phyloP scores from a whole-genome alignment of 805 yeast species.

The Schwanniomyces polymorphus region DNA sequence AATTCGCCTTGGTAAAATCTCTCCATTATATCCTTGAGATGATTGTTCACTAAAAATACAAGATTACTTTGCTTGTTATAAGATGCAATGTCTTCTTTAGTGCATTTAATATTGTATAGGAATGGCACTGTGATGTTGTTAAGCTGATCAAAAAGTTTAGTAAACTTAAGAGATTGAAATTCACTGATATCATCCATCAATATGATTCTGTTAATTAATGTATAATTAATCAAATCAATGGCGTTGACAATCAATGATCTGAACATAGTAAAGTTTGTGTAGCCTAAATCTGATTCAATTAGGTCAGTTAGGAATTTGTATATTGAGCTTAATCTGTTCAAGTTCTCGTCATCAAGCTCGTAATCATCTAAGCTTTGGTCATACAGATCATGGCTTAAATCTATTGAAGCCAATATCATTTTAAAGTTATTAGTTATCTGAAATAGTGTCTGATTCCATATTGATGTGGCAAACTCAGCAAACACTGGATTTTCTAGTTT shows the following conservation, averaged over 20 bases:
- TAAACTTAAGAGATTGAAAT: slow-evolving; percentile 29
- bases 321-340: slow-evolving; percentile 16
- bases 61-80: slow-evolving; percentile 29
- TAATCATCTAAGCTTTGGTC: slow-evolving; percentile 9
- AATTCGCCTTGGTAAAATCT: slow-evolving; percentile 53
- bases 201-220: slow-evolving; percentile 25
- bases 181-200: slow-evolving; percentile 34
- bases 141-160: slow-evolving; percentile 23
- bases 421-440: slow-evolving; percentile 17
- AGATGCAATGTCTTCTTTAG: slow-evolving; percentile 18
- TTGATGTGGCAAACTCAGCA: slow-evolving; percentile 11
- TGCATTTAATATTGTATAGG: slow-evolving; percentile 14
- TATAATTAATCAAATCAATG: slow-evolving; percentile 28
- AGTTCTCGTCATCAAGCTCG: slow-evolving; percentile 17
- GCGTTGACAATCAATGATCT: slow-evolving; percentile 22
- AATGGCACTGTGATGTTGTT: slow-evolving; percentile 20
- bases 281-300: slow-evolving; percentile 18
- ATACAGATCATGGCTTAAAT: slow-evolving; percentile 13
- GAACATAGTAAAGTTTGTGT: slow-evolving; percentile 27
- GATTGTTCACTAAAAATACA: slow-evolving; percentile 33
- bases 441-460: slow-evolving; percentile 20
- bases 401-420: slow-evolving; percentile 12
- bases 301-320: slow-evolving; percentile 22
- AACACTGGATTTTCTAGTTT: slow-evolving; percentile 12
- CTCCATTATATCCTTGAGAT: slow-evolving; percentile 47